These are phyloP conservation scores for Yamagishiella unicocca DNA, from an alignment of 139 green algal species.

Conservation along the genomic window DNA sequence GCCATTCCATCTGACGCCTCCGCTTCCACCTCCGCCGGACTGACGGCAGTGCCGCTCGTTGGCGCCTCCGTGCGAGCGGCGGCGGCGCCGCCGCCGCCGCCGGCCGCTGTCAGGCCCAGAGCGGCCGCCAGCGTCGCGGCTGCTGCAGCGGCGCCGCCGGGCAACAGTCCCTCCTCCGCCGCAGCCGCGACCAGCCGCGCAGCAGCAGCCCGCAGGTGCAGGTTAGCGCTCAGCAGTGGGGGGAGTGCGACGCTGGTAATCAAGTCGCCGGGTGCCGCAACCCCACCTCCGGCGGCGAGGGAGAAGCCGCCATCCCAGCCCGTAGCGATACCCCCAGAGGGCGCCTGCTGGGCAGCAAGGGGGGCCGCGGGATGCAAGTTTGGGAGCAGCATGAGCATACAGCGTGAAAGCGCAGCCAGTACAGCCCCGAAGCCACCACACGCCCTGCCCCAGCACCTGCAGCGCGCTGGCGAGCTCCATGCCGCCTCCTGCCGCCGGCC, in stretches of 20 bases:
- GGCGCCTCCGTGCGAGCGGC: too few species aligned
- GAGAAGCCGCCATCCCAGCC: not conserved
- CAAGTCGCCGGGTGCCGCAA: not conserved
- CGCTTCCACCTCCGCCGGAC: too few species aligned
- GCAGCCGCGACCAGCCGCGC: constrained; percentile 14
- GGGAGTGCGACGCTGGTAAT: not conserved
- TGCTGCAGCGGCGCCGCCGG: not conserved
- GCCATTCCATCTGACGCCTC: too few species aligned
- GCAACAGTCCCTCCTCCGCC: constrained; percentile 3
- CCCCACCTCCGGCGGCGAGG: not conserved
- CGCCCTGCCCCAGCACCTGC: not conserved
- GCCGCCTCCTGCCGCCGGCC: constrained; percentile 22
- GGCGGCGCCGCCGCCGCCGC: too few species aligned
- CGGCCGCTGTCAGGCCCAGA: not conserved
- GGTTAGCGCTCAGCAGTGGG: constrained; percentile 19
- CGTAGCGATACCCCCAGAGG: not conserved
- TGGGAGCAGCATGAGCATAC: not conserved
- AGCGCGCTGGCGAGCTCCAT: constrained; percentile 32
- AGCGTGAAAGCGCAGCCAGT: too few species aligned
- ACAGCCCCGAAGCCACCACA: not conserved
- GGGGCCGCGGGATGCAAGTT: not conserved
- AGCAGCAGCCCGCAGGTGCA: constrained; percentile 31
- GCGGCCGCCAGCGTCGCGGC: not conserved
- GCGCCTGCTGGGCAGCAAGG: not conserved
- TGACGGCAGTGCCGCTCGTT: too few species aligned